These are phyloP conservation scores for Claviceps citrina DNA, from an alignment of 2,329 filamentous ascomycete genomes.

Conservation along the genomic window DNA sequence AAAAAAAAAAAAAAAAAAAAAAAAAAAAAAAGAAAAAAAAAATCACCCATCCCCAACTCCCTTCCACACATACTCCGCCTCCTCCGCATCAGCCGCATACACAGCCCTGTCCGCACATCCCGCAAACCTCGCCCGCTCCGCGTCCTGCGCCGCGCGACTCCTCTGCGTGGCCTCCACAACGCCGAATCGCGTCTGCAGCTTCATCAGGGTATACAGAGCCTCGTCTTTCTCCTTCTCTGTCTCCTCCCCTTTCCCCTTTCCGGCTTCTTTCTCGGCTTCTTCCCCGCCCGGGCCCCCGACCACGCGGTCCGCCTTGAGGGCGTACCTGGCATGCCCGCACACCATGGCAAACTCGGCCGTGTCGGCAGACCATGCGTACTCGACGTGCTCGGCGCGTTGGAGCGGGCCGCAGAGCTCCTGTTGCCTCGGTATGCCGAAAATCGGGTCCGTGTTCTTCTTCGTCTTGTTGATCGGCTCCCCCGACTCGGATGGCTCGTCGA, in stretches of 20 bases:
- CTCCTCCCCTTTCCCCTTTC: neutral
- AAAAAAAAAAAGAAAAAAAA: too few relatives aligned
- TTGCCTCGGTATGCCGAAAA: conserved; percentile 12
- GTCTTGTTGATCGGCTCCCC: conserved; percentile 8
- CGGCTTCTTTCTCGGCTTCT: neutral
- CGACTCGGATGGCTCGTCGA: neutral
- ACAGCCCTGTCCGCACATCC: conserved; percentile 13
- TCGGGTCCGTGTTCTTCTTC: conserved; percentile 6
- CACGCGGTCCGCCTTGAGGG: conserved; percentile 10
- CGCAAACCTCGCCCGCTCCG: conserved; percentile 12
- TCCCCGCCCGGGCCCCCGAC: neutral
- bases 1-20: too few relatives aligned
- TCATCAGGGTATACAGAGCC: conserved; percentile 5
- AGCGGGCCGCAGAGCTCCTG: conserved; percentile 6
- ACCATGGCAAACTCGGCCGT: conserved; percentile 11
- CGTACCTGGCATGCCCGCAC: conserved; percentile 10
- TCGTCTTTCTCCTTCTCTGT: neutral
- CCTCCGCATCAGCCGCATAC: conserved; percentile 13
- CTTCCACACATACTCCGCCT: conserved; percentile 11
- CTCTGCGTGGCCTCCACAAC: conserved; percentile 7
- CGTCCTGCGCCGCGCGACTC: conserved; percentile 9
- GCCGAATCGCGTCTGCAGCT: conserved; percentile 8
- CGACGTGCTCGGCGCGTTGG: conserved; percentile 2
- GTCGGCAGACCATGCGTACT: conserved; percentile 14
- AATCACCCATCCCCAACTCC: neutral